These are phyloP conservation scores for Psilocybe mexicana DNA, from an alignment of 1,284 basidiomycete genomes.

Conservation along the genomic window DNA sequence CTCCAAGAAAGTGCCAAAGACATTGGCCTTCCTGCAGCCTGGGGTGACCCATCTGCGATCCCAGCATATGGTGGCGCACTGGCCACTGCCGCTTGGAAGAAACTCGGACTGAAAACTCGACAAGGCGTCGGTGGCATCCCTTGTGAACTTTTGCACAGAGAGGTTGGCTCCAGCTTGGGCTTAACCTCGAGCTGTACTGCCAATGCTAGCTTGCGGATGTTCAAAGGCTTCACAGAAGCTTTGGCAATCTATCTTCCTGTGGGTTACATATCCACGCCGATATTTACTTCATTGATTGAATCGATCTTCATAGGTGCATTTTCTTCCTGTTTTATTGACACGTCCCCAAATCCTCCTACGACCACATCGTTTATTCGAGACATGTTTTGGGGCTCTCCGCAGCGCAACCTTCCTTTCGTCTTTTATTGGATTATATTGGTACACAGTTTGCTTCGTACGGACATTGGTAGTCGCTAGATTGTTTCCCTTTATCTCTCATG, in stretches of 20 bases:
- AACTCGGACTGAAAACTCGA: constrained; percentile 51
- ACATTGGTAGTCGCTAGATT: constrained; percentile 62
- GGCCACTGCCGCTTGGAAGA: constrained; percentile 54
- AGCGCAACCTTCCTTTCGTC: constrained; percentile 72
- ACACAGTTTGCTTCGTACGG: constrained; percentile 64
- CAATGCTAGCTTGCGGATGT: constrained; percentile 54
- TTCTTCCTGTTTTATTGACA: constrained; percentile 62
- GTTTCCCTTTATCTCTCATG: constrained; percentile 66
- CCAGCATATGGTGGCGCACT: constrained; percentile 59
- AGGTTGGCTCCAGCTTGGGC: constrained; percentile 45
- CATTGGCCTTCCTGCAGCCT: constrained; percentile 57
- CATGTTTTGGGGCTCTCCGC: constrained; percentile 51
- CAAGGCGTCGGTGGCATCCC: constrained; percentile 65
- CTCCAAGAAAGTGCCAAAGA: constrained; percentile 49
- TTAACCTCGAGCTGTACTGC: constrained; percentile 56
- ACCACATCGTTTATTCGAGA: constrained; percentile 39
- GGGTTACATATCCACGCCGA: constrained; percentile 21
- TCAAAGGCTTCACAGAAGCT: constrained; percentile 60
- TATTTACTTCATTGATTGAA: neutral
- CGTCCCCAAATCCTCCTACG: constrained; percentile 54
- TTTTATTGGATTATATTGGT: constrained; percentile 72
- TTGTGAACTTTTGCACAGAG: constrained; percentile 70
- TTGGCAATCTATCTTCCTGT: constrained; percentile 70
- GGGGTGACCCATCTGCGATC: constrained; percentile 60
- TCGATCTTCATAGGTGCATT: constrained; percentile 53